These are phyloP conservation scores for Trichophyton verrucosum DNA, from an alignment of 2,329 filamentous ascomycete genomes.

Conservation along the genomic window DNA sequence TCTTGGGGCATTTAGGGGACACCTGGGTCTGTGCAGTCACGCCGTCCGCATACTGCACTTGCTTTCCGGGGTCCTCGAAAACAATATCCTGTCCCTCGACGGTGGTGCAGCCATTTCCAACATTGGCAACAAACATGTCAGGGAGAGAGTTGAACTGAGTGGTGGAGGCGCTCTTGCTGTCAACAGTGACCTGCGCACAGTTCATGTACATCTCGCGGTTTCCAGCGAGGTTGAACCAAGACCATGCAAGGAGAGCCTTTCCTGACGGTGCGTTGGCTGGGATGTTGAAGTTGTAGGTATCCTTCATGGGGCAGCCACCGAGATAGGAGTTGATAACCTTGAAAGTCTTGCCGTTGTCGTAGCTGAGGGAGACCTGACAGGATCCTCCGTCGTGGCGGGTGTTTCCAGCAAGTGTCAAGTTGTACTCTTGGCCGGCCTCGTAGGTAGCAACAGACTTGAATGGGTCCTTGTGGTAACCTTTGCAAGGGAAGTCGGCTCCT, in stretches of 20 bases:
- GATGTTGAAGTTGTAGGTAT: slow-evolving; percentile 53
- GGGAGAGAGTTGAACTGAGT: slow-evolving; percentile 5
- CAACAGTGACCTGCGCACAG: slow-evolving; percentile 58
- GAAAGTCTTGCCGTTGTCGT: slow-evolving; percentile 58
- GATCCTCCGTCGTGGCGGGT: slow-evolving; percentile 58
- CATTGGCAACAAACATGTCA: slow-evolving; percentile 10
- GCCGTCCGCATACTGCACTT: slow-evolving; percentile 2
- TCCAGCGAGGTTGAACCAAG: slow-evolving; percentile 59
- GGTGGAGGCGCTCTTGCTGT: slow-evolving; percentile 14
- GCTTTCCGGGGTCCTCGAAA: slow-evolving; percentile 7
- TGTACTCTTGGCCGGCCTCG: slow-evolving; percentile 48
- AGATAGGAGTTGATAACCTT: slow-evolving; percentile 54
- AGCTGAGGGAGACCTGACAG: slow-evolving; percentile 64
- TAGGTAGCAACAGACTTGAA: slow-evolving; percentile 50
- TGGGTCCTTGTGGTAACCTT: slow-evolving; percentile 45
- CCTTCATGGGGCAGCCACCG: slow-evolving; percentile 41
- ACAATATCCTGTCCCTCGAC: slow-evolving; percentile 6
- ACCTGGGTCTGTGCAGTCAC: background rate
- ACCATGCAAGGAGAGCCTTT: slow-evolving; percentile 59
- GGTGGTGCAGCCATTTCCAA: slow-evolving; percentile 8
- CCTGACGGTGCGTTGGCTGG: slow-evolving; percentile 50
- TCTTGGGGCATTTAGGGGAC: background rate
- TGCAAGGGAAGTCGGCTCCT: slow-evolving; percentile 63
- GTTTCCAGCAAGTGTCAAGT: slow-evolving; percentile 51
- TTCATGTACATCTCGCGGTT: slow-evolving; percentile 56